phyloP scores from a whole-genome alignment of 2,329 filamentous ascomycete species.

The Phaeosphaeria sp. region DNA sequence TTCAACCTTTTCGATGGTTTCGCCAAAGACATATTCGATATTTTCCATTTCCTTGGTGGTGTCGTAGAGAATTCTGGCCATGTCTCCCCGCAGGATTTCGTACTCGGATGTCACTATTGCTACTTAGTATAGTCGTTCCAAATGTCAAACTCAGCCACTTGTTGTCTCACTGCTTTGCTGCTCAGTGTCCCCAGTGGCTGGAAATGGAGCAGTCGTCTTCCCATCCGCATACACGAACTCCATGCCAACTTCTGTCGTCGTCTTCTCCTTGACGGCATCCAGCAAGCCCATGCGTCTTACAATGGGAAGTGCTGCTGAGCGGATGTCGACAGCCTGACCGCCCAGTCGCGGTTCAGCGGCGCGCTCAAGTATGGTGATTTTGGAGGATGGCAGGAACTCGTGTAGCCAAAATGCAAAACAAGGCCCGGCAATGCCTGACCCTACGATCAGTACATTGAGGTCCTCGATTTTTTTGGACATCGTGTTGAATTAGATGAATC shows the following conservation, averaged over 20 bases:
- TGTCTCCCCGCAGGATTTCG: constrained; percentile 66
- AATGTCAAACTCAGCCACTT: not conserved
- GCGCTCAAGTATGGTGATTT: constrained; percentile 53
- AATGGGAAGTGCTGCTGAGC: constrained; percentile 59
- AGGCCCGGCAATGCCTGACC: constrained; percentile 39
- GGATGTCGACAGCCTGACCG: constrained; percentile 64
- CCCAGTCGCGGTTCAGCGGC: constrained; percentile 51
- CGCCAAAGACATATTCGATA: constrained; percentile 47
- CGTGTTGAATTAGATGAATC: not conserved
- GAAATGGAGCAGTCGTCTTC: constrained; percentile 33
- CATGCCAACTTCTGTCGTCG: constrained; percentile 59
- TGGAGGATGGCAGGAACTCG: constrained; percentile 33
- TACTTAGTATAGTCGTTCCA: not conserved
- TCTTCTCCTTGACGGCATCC: constrained; percentile 46
- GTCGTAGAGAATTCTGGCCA: constrained; percentile 61
- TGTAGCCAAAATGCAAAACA: constrained; percentile 62
- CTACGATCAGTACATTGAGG: constrained; percentile 37
- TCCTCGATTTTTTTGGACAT: not conserved
- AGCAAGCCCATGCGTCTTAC: constrained; percentile 61
- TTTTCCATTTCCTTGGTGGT: constrained; percentile 34
- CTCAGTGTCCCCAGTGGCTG: constrained; percentile 46
- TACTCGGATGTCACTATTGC: constrained; percentile 60
- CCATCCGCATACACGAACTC: constrained; percentile 43
- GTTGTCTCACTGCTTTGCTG: constrained; percentile 41
- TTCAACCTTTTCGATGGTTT: constrained; percentile 35